Conservation (phyloP, 441 rosid species). For the Sinapis alba region DNA sequence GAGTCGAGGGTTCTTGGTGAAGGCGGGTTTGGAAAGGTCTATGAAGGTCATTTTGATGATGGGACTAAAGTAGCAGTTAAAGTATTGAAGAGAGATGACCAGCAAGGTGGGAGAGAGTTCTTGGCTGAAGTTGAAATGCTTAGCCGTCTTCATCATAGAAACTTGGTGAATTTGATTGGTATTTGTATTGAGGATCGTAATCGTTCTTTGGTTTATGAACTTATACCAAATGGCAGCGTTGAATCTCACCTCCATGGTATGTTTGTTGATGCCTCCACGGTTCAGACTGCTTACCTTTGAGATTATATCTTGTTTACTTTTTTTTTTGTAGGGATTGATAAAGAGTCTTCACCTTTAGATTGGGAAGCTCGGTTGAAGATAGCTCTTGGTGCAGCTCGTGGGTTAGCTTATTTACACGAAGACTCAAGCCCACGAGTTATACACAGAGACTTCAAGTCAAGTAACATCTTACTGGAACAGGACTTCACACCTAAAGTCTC, state of each 20-base stretch:
- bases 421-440: conserved; percentile 96
- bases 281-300: not conserved
- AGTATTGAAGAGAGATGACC: conserved; percentile 91
- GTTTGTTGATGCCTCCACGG: not conserved
- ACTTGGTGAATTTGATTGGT: conserved; percentile 89
- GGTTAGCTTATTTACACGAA: conserved; percentile 90
- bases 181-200: conserved; percentile 89
- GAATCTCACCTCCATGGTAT: conserved; percentile 96
- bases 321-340: conserved; percentile 59
- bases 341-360: conserved; percentile 70
- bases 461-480: conserved; percentile 89
- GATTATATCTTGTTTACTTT: not conserved
- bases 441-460: conserved; percentile 95
- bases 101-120: conserved; percentile 89
- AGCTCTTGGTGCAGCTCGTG: conserved; percentile 95
- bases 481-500: conserved; percentile 97
- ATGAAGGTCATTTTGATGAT: conserved; percentile 80
- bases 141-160: conserved; percentile 96
- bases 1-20: conserved; percentile 79
- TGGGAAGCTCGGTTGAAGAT: conserved; percentile 89
- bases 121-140: conserved; percentile 98
- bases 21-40: conserved; percentile 94
- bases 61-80: conserved; percentile 89
- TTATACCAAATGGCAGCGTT: conserved; percentile 94
- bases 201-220: conserved; percentile 91